Evolutionary conservation across 2,329 filamentous ascomycete genomes (phyloP), one percentile per base, ranked within the genome.

Genomic region (Berkeleyomyces rouxiae): DNA sequence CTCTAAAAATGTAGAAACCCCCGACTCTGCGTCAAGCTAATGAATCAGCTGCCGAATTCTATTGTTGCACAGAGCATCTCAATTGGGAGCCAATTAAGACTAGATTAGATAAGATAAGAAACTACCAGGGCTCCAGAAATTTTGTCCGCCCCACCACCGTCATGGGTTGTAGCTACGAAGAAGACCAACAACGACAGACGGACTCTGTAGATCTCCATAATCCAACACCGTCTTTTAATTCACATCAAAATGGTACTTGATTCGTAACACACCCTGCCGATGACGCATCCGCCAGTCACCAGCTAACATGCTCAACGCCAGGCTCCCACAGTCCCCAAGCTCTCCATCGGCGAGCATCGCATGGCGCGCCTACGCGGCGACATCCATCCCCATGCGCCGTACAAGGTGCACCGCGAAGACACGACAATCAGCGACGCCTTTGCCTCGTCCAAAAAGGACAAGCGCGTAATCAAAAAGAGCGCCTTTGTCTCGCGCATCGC

Each of bases 401-500:
- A 76, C 70, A 79, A 78, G 69, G 75, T 77, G 10, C 78, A 79
- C 71, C 80, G 79, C 61, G 70, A 75, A 58, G 74, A 78, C 68
- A 78, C 80, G 67, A 70, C 74, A 58, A 77, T 79, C 11, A 72
- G 76, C 55, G 79, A 83, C 70, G 66, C 71, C 65, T 91, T 92
- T 73, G 76, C 83, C 65, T 80, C 83, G 62, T 84, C 80, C 66
- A 97, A 96, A 74, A 85, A 82, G 70, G 88, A 95, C 76, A 95
- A 92, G 76, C 87, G 86, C 33, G 76, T 79, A 42, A 88, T 95
- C 68, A 91, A 90, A 71, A 89, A 89, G 77, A 86, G 87, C 0
- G 75, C 84, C 11, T 90, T 97, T 67, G 77, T 95, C 37, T 85
- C 83, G 23, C 87, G 85, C 66, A 87, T 96, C 68, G 77, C 84